phyloP scores from a whole-genome alignment of 176 grass and related monocot genomes.

The Bromus sterilis region DNA sequence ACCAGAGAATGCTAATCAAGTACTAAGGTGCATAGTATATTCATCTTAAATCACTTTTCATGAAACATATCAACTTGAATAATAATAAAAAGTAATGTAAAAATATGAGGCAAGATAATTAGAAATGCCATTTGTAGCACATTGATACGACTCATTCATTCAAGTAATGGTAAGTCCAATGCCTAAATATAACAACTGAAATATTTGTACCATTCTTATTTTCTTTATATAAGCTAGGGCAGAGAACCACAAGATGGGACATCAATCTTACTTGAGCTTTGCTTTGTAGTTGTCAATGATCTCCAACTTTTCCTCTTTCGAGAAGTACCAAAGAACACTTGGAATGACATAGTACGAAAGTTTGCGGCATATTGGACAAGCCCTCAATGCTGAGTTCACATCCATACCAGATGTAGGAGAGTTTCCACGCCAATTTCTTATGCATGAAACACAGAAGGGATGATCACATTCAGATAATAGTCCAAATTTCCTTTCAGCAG shows the following conservation, averaged over 20 bases:
- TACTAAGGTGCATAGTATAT: not conserved
- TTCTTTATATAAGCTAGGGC: not conserved
- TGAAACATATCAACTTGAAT: not conserved
- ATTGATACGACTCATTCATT: not conserved
- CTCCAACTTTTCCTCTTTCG: slow-evolving; percentile 82
- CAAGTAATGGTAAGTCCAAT: not conserved
- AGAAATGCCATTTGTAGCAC: not conserved
- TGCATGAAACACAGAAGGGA: slow-evolving; percentile 88
- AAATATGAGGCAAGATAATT: not conserved
- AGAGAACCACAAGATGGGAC: not conserved
- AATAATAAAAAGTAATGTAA: not conserved
- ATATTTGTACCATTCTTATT: not conserved
- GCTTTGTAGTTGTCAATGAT: slow-evolving; percentile 86
- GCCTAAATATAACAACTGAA: not conserved
- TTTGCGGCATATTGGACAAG: slow-evolving; percentile 88
- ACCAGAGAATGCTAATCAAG: not conserved
- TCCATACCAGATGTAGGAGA: slow-evolving; percentile 92
- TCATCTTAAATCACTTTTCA: not conserved
- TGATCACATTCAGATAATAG: slow-evolving; percentile 94
- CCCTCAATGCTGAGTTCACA: slow-evolving; percentile 75
- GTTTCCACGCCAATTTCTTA: slow-evolving; percentile 93
- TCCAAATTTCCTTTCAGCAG: slow-evolving; percentile 91
- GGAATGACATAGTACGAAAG: slow-evolving; percentile 89
- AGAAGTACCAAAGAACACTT: slow-evolving; percentile 90
- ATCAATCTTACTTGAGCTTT: slow-evolving; percentile 77